Conservation (phyloP, 2,329 filamentous ascomycete species). For the Claviceps purpurea region DNA sequence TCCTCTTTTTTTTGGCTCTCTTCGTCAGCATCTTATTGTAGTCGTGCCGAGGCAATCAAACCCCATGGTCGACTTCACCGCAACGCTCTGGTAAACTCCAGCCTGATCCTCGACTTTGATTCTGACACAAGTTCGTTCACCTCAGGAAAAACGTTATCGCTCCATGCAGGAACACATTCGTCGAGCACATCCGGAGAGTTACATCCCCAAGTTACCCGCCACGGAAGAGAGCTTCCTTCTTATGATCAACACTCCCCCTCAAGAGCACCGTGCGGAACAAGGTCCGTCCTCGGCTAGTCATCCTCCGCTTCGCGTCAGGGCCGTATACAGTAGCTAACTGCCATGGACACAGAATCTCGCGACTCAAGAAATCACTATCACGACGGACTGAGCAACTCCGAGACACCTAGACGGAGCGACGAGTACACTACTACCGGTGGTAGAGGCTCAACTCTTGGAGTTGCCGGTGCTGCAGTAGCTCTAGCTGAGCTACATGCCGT, state of each 20-base stretch:
- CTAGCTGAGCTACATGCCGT: conserved; percentile 71
- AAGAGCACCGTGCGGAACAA: conserved; percentile 42
- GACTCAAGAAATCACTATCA: conserved; percentile 40
- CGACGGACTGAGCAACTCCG: conserved; percentile 53
- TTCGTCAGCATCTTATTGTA: background rate
- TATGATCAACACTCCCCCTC: conserved; percentile 87
- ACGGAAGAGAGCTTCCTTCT: conserved; percentile 95
- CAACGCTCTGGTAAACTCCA: background rate
- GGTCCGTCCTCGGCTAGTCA: conserved; percentile 19
- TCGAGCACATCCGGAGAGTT: conserved; percentile 89
- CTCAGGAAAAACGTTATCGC: conserved; percentile 83
- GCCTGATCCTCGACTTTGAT: background rate
- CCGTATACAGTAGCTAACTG: background rate
- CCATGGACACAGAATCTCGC: conserved; percentile 30
- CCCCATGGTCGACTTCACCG: background rate
- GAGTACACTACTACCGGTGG: conserved; percentile 45
- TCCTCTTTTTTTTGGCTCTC: background rate
- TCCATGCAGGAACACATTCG: conserved; percentile 99
- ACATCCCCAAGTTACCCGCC: conserved; percentile 93
- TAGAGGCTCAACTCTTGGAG: conserved; percentile 33
- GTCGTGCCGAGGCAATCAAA: background rate
- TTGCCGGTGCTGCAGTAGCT: conserved; percentile 65
- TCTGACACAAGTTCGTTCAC: background rate
- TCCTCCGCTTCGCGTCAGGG: conserved; percentile 14
- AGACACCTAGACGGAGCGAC: conserved; percentile 54